These are phyloP conservation scores for Wallacemonas sp. DNA, from an alignment of 208 protist species.

Conservation along the genomic window DNA sequence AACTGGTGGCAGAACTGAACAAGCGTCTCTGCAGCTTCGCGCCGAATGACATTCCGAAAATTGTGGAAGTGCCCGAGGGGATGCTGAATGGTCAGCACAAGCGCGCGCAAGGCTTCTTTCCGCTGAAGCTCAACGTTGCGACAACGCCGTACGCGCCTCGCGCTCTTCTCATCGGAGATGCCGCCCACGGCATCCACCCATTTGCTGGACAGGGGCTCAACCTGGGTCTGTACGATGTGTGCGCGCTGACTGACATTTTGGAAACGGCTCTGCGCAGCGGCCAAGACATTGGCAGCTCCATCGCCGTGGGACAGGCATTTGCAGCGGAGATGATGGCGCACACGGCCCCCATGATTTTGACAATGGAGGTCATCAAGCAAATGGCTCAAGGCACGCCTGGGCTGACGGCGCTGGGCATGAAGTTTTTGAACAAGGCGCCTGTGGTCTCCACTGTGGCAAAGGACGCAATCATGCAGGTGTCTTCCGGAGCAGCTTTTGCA, in stretches of 20 bases:
- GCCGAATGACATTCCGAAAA: conserved; percentile 69
- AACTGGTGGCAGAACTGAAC: conserved; percentile 77
- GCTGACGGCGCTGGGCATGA: conserved; percentile 69
- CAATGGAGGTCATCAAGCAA: conserved; percentile 79
- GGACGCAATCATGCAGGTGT: conserved; percentile 73
- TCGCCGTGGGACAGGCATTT: conserved; percentile 72
- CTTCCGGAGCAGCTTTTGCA: conserved; percentile 75
- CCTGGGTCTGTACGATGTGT: conserved; percentile 89
- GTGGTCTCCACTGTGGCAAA: conserved; percentile 73
- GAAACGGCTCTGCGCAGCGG: conserved; percentile 64
- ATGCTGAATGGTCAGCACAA: conserved; percentile 35
- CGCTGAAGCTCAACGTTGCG: conserved; percentile 67
- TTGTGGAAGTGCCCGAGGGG: conserved; percentile 68
- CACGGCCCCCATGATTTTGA: conserved; percentile 70
- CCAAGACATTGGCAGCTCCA: conserved; percentile 77
- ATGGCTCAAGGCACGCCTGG: conserved; percentile 47
- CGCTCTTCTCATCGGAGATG: conserved; percentile 80
- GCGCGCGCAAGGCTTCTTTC: conserved; percentile 71
- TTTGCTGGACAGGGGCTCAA: conserved; percentile 93
- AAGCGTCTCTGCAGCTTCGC: conserved; percentile 59
- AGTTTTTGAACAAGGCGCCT: conserved; percentile 57
- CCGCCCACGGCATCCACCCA: conserved; percentile 91
- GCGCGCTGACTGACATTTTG: conserved; percentile 59
- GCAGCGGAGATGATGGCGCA: conserved; percentile 74
- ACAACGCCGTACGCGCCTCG: conserved; percentile 58